These are phyloP conservation scores for Arthrinium puccinioides DNA, from an alignment of 2,329 filamentous ascomycete species.

Conservation along the genomic window DNA sequence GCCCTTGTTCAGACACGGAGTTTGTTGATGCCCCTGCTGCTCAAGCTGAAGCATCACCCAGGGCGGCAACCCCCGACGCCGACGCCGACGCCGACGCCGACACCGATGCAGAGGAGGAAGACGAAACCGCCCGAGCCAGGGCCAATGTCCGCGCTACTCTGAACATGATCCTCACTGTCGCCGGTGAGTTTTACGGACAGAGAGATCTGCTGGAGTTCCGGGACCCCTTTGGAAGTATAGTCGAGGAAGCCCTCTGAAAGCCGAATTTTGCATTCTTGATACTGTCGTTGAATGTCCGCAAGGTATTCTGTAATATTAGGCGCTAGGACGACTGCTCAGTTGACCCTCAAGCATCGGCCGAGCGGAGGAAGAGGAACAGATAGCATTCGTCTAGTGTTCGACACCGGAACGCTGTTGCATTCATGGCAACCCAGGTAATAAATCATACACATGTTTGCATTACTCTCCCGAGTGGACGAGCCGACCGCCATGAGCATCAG, in stretches of 20 bases:
- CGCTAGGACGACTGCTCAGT: too few relatives aligned
- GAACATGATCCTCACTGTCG: slow-evolving; percentile 85
- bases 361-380: too few relatives aligned
- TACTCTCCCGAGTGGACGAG: too few relatives aligned
- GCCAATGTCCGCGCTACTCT: slow-evolving; percentile 62
- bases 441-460: too few relatives aligned
- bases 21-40: slow-evolving; percentile 7
- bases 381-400: too few relatives aligned
- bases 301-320: too few relatives aligned
- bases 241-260: slow-evolving; percentile 19
- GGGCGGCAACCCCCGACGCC: neutral
- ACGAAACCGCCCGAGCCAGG: slow-evolving; percentile 23
- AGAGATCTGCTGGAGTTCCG: slow-evolving; percentile 74
- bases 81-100: neutral
- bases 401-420: too few relatives aligned
- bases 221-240: slow-evolving; percentile 47
- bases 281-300: too few relatives aligned
- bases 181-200: slow-evolving; percentile 86
- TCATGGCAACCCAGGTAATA: too few relatives aligned
- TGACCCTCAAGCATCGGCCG: too few relatives aligned
- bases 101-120: slow-evolving; percentile 17
- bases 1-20: slow-evolving; percentile 8
- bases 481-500: too few relatives aligned
- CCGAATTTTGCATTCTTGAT: too few relatives aligned
- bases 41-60: slow-evolving; percentile 3